Percentiles rank a stretch among this genome's conserved stretches.
These are phyloP conservation scores for Sanghuangporus baumii DNA, from an alignment of 1,284 basidiomycete species.

Conservation along the genomic window DNA sequence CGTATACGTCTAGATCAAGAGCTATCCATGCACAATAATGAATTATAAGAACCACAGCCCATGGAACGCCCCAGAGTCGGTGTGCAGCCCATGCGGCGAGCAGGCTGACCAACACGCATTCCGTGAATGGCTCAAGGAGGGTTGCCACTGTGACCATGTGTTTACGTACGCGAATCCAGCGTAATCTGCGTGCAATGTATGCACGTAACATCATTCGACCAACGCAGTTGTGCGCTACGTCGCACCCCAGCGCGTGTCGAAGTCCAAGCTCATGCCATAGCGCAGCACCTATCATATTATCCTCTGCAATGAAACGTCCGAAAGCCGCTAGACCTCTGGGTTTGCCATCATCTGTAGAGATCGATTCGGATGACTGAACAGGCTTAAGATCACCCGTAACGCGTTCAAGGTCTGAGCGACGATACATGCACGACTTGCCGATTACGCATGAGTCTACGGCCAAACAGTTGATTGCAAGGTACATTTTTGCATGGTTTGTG, in stretches of 20 bases:
- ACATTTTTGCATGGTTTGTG: constrained; percentile 99
- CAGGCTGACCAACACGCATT: constrained; percentile 66
- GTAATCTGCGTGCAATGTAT: constrained; percentile 81
- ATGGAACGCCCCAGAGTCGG: constrained; percentile 47
- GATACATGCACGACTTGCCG: constrained; percentile 95
- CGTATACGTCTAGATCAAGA: constrained; percentile 71
- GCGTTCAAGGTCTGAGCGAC: constrained; percentile 79
- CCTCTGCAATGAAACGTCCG: constrained; percentile 85
- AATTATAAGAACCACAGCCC: constrained; percentile 48
- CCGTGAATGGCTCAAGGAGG: constrained; percentile 84
- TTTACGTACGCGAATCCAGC: constrained; percentile 94
- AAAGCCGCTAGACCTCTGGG: constrained; percentile 68
- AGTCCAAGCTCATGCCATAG: constrained; percentile 89
- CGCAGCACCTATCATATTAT: constrained; percentile 89
- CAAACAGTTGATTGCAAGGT: constrained; percentile 87
- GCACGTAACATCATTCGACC: constrained; percentile 77
- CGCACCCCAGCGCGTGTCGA: constrained; percentile 82
- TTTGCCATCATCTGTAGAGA: constrained; percentile 28
- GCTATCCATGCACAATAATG: constrained; percentile 57
- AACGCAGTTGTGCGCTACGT: constrained; percentile 85
- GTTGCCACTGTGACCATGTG: constrained; percentile 85
- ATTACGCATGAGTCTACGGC: constrained; percentile 94
- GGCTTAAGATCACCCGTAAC: constrained; percentile 40
- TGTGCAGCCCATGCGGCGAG: constrained; percentile 55
- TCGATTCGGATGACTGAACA: constrained; percentile 42